phyloP scores from a whole-genome alignment of 2,329 filamentous ascomycete species.

The Penicillium digitatum region DNA sequence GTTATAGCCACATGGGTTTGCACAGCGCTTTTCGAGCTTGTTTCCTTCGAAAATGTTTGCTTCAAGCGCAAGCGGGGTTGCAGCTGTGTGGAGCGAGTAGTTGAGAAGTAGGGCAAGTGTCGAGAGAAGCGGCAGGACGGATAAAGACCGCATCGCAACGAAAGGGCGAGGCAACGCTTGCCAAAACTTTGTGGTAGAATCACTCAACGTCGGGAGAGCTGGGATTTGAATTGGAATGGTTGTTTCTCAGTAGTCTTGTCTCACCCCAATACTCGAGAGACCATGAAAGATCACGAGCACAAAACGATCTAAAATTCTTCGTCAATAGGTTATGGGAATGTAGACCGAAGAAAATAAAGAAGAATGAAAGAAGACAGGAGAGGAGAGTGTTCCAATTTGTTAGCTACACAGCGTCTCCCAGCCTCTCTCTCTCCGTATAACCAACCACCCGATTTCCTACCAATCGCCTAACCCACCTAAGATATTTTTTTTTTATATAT shows the following conservation, averaged over 20 bases:
- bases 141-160: slow-evolving; percentile 31
- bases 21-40: slow-evolving; percentile 39
- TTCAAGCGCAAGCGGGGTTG: slow-evolving; percentile 31
- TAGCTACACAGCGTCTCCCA: slow-evolving; percentile 23
- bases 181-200: neutral
- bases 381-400: slow-evolving; percentile 13
- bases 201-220: neutral
- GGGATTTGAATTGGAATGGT: neutral
- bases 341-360: slow-evolving; percentile 8
- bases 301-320: slow-evolving; percentile 4
- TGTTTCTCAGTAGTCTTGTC: neutral
- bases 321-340: slow-evolving; percentile 16
- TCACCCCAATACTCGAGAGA: slow-evolving; percentile 12
- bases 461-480: slow-evolving; percentile 9
- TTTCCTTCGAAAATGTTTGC: slow-evolving; percentile 17
- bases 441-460: slow-evolving; percentile 37
- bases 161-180: slow-evolving; percentile 5
- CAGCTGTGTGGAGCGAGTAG: slow-evolving; percentile 21
- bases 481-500: neutral
- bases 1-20: slow-evolving; percentile 52
- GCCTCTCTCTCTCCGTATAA: slow-evolving; percentile 31
- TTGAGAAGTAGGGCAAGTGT: slow-evolving; percentile 28
- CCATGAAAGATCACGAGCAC: slow-evolving; percentile 10
- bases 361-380: slow-evolving; percentile 14
- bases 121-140: slow-evolving; percentile 25